Evolutionary conservation across 805 yeast genomes (phyloP).

Genomic region (Yamadazyma olivae): DNA sequence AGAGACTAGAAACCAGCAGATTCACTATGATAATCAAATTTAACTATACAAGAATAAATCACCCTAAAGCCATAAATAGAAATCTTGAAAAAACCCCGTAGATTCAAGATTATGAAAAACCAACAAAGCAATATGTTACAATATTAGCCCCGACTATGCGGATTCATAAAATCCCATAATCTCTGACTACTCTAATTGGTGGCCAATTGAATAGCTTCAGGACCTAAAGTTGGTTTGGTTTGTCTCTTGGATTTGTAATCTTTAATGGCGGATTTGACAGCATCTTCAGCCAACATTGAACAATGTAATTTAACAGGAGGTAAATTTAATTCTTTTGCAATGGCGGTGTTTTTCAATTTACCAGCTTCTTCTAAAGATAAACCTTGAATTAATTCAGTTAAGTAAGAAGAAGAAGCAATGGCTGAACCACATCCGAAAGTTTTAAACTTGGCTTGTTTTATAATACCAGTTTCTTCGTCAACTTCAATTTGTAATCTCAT

Average conservation of each 20-base stretch:
- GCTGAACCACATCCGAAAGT: conserved; percentile 99
- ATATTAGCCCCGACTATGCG: too few relatives aligned
- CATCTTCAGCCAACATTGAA: conserved; percentile 98
- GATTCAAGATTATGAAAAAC: too few relatives aligned
- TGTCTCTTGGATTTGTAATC: conserved; percentile 86
- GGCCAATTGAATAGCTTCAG: neutral
- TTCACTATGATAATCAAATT: too few relatives aligned
- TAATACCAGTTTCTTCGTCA: conserved; percentile 83
- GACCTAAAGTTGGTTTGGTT: conserved; percentile 54
- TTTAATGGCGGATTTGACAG: conserved; percentile 94
- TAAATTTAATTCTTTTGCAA: conserved; percentile 89
- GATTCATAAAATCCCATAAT: too few relatives aligned
- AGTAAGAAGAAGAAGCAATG: conserved; percentile 92
- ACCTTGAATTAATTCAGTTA: conserved; percentile 94
- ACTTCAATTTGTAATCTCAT: conserved; percentile 97
- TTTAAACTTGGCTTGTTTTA: conserved; percentile 94
- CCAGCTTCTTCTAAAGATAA: conserved; percentile 93
- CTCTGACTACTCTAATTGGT: neutral
- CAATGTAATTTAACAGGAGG: conserved; percentile 98
- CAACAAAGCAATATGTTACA: too few relatives aligned
- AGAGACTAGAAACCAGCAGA: too few relatives aligned
- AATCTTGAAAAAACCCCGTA: too few relatives aligned
- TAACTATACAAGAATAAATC: too few relatives aligned
- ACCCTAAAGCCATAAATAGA: too few relatives aligned
- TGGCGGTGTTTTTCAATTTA: conserved; percentile 86